Evolutionary conservation across 2,329 filamentous ascomycete species (phyloP).

Genomic region (Acrocalymma vagum): DNA sequence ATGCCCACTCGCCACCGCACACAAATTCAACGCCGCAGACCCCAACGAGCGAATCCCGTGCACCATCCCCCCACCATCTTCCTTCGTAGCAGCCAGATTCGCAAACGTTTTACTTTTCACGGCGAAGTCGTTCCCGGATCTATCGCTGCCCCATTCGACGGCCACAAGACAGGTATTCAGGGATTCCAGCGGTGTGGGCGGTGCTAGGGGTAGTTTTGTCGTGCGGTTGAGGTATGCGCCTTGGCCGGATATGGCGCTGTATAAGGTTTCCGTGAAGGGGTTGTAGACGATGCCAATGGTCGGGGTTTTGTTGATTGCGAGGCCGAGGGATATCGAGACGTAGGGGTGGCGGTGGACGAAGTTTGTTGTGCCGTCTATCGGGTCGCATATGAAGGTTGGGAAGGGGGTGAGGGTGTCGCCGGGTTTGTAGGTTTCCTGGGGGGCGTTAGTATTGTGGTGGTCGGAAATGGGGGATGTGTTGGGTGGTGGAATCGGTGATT

Average conservation of each 20-base stretch:
- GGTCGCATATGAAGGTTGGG: constrained; percentile 83
- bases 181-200: constrained; percentile 65
- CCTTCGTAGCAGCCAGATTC: constrained; percentile 59
- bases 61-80: constrained; percentile 76
- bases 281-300: constrained; percentile 81
- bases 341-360: constrained; percentile 79
- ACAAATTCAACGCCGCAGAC: constrained; percentile 78
- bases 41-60: constrained; percentile 76
- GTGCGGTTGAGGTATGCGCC: constrained; percentile 64
- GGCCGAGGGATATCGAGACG: constrained; percentile 79
- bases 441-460: constrained; percentile 64
- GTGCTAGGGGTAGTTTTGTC: constrained; percentile 56
- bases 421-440: constrained; percentile 72
- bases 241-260: constrained; percentile 72
- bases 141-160: constrained; percentile 76
- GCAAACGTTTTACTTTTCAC: constrained; percentile 74
- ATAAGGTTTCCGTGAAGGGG: constrained; percentile 75
- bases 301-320: constrained; percentile 69
- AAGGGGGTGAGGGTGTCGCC: constrained; percentile 68
- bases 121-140: constrained; percentile 74
- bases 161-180: constrained; percentile 72
- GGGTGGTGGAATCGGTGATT: too few relatives aligned
- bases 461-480: constrained; percentile 5
- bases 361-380: constrained; percentile 84
- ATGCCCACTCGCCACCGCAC: constrained; percentile 74